Evolutionary conservation across 2,329 filamentous ascomycete species (phyloP).

Genomic region (Fusarium sororula): DNA sequence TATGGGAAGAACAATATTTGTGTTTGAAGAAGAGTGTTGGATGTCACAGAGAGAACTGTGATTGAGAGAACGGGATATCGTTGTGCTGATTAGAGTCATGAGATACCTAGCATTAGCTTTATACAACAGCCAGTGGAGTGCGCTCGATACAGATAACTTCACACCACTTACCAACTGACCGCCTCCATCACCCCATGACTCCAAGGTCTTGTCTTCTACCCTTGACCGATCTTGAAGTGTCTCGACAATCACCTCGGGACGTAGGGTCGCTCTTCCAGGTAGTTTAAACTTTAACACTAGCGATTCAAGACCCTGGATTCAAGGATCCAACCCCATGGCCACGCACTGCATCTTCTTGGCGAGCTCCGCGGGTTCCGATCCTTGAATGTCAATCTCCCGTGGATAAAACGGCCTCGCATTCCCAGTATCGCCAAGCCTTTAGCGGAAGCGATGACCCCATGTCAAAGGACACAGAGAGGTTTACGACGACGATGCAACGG

Average conservation of each 20-base stretch:
- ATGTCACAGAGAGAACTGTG: neutral
- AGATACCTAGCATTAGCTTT: neutral
- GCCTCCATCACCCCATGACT: neutral
- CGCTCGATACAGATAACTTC: neutral
- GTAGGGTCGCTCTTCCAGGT: too few relatives aligned
- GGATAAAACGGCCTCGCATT: neutral
- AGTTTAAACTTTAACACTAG: neutral
- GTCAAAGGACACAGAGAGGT: neutral
- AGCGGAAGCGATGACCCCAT: neutral
- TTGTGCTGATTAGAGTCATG: neutral
- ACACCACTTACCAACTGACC: neutral
- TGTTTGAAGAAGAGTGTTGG: neutral
- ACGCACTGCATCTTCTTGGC: too few relatives aligned
- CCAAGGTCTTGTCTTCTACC: neutral
- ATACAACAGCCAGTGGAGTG: neutral
- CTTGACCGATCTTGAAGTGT: neutral
- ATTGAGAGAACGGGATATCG: neutral
- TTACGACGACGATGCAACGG: neutral
- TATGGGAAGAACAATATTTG: rapidly evolving
- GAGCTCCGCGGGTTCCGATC: neutral
- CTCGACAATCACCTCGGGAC: neutral
- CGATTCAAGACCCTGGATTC: neutral
- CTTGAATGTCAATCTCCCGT: neutral
- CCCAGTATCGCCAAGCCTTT: neutral
- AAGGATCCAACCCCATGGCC: neutral